Conservation (phyloP, 148 eudicot genomes). For the Chenopodium quinoa region DNA sequence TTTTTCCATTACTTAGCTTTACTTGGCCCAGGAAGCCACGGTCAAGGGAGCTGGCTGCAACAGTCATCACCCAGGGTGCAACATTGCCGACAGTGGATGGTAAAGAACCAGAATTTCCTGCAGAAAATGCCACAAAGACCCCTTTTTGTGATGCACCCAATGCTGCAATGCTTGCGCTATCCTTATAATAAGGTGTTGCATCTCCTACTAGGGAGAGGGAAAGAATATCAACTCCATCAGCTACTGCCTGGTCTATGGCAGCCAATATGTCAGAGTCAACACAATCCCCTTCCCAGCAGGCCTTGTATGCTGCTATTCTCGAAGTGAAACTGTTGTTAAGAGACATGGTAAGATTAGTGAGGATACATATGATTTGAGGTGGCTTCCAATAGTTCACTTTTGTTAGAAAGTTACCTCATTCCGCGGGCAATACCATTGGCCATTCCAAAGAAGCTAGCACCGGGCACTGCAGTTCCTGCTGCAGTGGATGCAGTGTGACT, state of each 20-base stretch:
- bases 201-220: conserved; percentile 61
- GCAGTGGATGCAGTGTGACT: conserved; percentile 77
- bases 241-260: conserved; percentile 54
- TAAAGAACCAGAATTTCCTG: conserved; percentile 62
- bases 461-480: conserved; percentile 45
- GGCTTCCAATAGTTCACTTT: not conserved
- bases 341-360: not conserved
- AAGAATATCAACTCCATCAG: conserved; percentile 55
- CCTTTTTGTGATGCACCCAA: conserved; percentile 54
- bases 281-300: conserved; percentile 49
- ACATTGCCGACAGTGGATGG: conserved; percentile 48
- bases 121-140: conserved; percentile 54
- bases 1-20: conserved; percentile 44
- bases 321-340: conserved; percentile 36
- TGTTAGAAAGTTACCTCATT: conserved; percentile 32
- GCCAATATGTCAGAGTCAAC: conserved; percentile 54
- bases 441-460: conserved; percentile 49
- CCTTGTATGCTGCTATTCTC: conserved; percentile 68
- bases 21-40: conserved; percentile 44
- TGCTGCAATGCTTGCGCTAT: conserved; percentile 48
- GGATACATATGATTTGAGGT: not conserved
- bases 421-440: conserved; percentile 61
- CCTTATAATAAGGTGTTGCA: conserved; percentile 45
- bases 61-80: conserved; percentile 76
- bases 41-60: conserved; percentile 59